Evolutionary conservation across 306 rosid species (phyloP), one percentile per base, ranked within the genome.

Genomic region (Castanospermum australe): DNA sequence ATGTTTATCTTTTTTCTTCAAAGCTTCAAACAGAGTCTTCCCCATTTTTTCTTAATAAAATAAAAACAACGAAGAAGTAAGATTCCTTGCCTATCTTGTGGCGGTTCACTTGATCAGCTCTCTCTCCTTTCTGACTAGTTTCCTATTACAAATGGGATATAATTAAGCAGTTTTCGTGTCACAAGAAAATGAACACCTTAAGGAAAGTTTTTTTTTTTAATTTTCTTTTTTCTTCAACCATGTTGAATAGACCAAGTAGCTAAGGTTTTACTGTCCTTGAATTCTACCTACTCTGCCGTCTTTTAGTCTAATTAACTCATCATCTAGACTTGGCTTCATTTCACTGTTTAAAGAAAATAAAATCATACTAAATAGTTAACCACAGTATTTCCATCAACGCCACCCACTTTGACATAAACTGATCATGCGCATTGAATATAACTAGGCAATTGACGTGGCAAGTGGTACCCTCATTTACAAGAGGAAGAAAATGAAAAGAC

Each of bases 221-320:
- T 76, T 50, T 47, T 59, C 28, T 68, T 60, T 52, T 1, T 28
- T 28, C 32, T 28, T 28, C 25, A 79, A 84, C 79, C 82, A 79
- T 80, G n/a, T 74, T 24, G 68, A 42, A 61, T 79, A 69, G 84
- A 84, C 81, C 48, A 8, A 74, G 56, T 30, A 79, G 79, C 74
- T 67, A 51, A 60, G 71, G 25, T 68, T 75, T 68, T 30, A 32
- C 21, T 75, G 50, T 38, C 68, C 30, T 41, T 79, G n/a, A 67
- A 15, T 14, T 71, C 50, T 33, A 84, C 81, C 69, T 25, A 62
- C 62, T 68, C 78, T 18, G 52, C 76, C 63, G 69, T 50, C 67
- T 38, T 38, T 69, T 44, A 39, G 62, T 69, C 47, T 62, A 69
- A 59, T n/a, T n/a, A 38, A 38, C 54, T 79, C 51, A 39, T 18